Evolutionary conservation across 2,329 filamentous ascomycete species (phyloP).

Genomic region (Tolypocladium inflatum): DNA sequence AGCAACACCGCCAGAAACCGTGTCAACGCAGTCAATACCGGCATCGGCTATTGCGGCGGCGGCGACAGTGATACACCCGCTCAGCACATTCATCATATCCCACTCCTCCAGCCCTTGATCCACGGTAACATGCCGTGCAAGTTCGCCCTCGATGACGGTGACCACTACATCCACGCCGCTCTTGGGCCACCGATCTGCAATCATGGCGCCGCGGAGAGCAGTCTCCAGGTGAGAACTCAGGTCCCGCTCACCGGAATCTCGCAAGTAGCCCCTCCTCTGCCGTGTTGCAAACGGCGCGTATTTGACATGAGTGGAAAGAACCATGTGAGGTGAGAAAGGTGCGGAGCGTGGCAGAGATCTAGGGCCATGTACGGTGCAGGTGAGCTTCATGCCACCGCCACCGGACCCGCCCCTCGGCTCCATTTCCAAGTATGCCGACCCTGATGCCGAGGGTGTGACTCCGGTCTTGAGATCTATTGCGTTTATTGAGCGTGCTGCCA

Average conservation of each 20-base stretch:
- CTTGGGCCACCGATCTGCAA: conserved; percentile 96
- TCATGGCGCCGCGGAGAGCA: conserved; percentile 78
- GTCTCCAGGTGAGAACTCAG: conserved; percentile 86
- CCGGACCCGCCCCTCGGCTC: conserved; percentile 37
- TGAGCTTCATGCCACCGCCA: conserved; percentile 73
- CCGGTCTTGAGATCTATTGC: conserved; percentile 75
- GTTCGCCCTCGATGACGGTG: conserved; percentile 87
- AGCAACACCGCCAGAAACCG: conserved; percentile 81
- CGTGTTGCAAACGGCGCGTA: conserved; percentile 90
- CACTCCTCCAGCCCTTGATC: conserved; percentile 55
- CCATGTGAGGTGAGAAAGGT: conserved; percentile 84
- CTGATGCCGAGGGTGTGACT: conserved; percentile 84
- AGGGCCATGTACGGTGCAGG: conserved; percentile 88
- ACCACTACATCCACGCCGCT: conserved; percentile 93
- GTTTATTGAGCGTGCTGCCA: background rate
- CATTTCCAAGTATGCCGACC: conserved; percentile 77
- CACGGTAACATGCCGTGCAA: conserved; percentile 50
- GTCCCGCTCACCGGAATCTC: conserved; percentile 80
- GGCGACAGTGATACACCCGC: conserved; percentile 87
- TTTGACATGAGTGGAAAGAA: conserved; percentile 89
- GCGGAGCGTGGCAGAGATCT: conserved; percentile 82
- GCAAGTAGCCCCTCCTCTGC: conserved; percentile 72
- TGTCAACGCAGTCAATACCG: conserved; percentile 89
- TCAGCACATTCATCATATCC: conserved; percentile 85
- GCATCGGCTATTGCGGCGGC: conserved; percentile 90